phyloP scores from a whole-genome alignment of 2,329 filamentous ascomycete genomes.

The Ilyonectria mors-panacis region DNA sequence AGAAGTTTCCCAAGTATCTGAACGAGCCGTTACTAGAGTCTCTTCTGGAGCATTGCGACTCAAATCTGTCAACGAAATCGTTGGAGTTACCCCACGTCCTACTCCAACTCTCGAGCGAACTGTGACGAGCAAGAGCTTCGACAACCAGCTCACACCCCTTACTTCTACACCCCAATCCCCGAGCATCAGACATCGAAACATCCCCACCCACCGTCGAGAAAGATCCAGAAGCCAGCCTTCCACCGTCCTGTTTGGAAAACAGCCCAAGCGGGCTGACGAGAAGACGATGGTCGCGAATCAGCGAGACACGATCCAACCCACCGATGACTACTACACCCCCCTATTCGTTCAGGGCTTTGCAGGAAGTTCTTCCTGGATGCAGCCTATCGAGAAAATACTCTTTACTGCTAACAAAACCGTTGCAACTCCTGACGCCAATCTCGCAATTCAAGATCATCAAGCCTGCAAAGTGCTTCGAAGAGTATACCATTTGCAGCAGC shows the following conservation, averaged over 20 bases:
- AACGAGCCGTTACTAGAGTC: slow-evolving; percentile 77
- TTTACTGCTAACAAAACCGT: slow-evolving; percentile 90
- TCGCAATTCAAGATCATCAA: slow-evolving; percentile 88
- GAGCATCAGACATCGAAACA: slow-evolving; percentile 47
- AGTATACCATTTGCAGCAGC: slow-evolving; percentile 92
- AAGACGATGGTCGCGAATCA: slow-evolving; percentile 60
- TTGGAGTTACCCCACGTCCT: slow-evolving; percentile 69
- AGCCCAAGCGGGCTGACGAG: slow-evolving; percentile 65
- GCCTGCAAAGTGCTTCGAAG: slow-evolving; percentile 88
- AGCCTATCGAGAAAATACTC: slow-evolving; percentile 79
- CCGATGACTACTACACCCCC: slow-evolving; percentile 76
- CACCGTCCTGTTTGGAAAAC: slow-evolving; percentile 84
- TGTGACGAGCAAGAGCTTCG: slow-evolving; percentile 46
- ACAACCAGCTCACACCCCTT: slow-evolving; percentile 58
- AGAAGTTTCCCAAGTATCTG: slow-evolving; percentile 46
- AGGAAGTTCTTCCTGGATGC: slow-evolving; percentile 71
- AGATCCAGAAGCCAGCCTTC: slow-evolving; percentile 77
- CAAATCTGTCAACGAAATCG: slow-evolving; percentile 81
- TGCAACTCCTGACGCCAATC: slow-evolving; percentile 86
- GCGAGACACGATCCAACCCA: slow-evolving; percentile 60
- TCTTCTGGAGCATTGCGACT: slow-evolving; percentile 79
- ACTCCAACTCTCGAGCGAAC: slow-evolving; percentile 53
- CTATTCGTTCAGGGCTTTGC: slow-evolving; percentile 73
- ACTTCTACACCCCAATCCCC: slow-evolving; percentile 63
- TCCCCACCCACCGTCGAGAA: slow-evolving; percentile 63